Evolutionary conservation across 768 basidiomycete genomes (phyloP), one percentile per base, ranked within the genome.

Genomic region (Clathrus columnatus): DNA sequence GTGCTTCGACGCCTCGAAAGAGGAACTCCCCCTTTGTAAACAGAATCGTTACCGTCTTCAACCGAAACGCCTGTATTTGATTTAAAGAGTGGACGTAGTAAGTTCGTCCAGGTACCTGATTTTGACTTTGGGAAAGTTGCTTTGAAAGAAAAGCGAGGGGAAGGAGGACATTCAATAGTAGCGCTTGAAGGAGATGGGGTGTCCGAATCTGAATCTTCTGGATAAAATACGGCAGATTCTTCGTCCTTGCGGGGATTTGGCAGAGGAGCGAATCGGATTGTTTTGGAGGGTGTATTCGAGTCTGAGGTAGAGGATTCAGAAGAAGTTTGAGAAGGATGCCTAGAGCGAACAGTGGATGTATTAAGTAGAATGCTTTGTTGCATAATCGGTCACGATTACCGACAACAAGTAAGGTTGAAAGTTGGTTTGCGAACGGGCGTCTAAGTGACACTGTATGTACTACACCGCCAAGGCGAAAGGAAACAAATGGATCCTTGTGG

Each of bases 211-310:
- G 51, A 27, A 45, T 64, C 57, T 27, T 28, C 50, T 21, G 36
- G 52, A 48, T 59, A 44, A 30, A 61, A 21, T 52, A 57, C 57
- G 46, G 55, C 51, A 17, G 61, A 51, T 42, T 62, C 59, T 50
- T 67, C 68, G 50, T 78, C 75, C 50, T 80, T 75, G 21, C 80
- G 74, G 1, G 87, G 86, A 61, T 87, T 85, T 0, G 91, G 91
- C 17, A 93, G 78, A 1, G 91, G 91, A 0, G 91, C 91, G 59
- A 93, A 93, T 58, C 87, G 80, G 57, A 93, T 91, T 51, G 63
- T 66, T 54, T 60, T 59, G 47, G 46, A 24, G 4, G 41, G 20
- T 4, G 11, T 17, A 30, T 50, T 30, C 10, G 44, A 46, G n/a
- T 43, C 17, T 8, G 45, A 47, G 44, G 46, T 18, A n/a, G 54